Evolutionary conservation across 257 asterid species (phyloP), one percentile per base, ranked within the genome.

Genomic region (Solanum pinnatisectum): DNA sequence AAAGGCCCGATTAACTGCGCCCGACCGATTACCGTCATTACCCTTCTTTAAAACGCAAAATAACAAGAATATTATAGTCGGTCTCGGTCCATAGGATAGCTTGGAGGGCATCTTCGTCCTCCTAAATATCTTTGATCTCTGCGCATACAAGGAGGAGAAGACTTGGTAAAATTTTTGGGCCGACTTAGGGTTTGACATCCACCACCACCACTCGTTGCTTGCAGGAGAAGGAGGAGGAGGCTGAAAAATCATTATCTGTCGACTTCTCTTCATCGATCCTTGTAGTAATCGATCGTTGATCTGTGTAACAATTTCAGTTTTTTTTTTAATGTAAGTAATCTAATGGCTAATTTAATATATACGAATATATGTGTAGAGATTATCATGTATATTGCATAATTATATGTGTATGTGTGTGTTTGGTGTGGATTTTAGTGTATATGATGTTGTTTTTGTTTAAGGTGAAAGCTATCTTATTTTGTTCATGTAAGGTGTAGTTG

Each of bases 131-230:
- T 27, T 79, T 79, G 37, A 15, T 79, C 67, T 44, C 39, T 16
- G 5, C 23, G 15, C 10, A 25, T 79, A 79, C 84, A 79, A 42
- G n/a, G 39, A 79, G 33, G 84, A 42, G 36, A 49, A 20, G 44
- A 44, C 84, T 14, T 42, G 39, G 67, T 79, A 44, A 44, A 8
- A 5, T 36, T 4, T 84, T 65, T 27, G 44, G 87, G 87, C 87
- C 60, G 87, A 85, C 42, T 85, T 85, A 67, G 87, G 87, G 81
- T 85, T 85, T 85, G 63, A 33, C 87, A n/a, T 9, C 3, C 25
- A 14, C 49, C 27, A 20, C 16, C 22, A 68, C 74, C 36, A 30
- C 35, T 59, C 68, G 68, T 83, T 40, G 20, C 74, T 68, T 25
- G 32, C 73, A 22, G 72, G 71, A 83, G 68, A 56, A 5, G 72